phyloP scores from a whole-genome alignment of 495 filamentous ascomycete species.

The Aspergillus cavernicola region DNA sequence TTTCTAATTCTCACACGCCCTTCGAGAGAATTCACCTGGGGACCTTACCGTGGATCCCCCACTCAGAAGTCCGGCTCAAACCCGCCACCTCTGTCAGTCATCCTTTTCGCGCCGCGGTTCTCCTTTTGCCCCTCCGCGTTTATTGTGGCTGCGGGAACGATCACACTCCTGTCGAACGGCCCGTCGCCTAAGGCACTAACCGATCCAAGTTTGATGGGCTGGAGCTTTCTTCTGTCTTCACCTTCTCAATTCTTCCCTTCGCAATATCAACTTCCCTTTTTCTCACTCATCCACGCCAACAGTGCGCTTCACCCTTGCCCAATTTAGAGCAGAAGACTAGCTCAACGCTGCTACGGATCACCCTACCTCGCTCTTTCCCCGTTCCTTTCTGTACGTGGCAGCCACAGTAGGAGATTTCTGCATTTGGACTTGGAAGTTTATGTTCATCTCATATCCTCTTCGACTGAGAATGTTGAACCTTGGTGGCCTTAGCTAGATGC shows the following conservation, averaged over 20 bases:
- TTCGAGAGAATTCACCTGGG: not conserved
- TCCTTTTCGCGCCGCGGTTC: not conserved
- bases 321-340: not conserved
- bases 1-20: not conserved
- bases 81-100: conserved; percentile 4
- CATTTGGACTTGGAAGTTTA: not conserved
- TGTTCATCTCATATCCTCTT: not conserved
- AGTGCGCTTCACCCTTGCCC: not conserved
- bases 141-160: conserved; percentile 2
- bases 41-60: not conserved
- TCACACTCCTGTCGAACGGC: not conserved
- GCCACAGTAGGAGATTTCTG: too few relatives aligned
- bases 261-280: not conserved
- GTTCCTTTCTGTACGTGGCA: not conserved
- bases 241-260: not conserved
- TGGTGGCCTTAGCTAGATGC: conserved; percentile 10
- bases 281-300: not conserved
- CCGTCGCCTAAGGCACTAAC: not conserved
- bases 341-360: not conserved
- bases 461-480: conserved; percentile 8
- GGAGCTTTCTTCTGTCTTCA: not conserved
- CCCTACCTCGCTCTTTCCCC: not conserved
- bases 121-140: not conserved
- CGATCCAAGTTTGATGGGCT: not conserved
- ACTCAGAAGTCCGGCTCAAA: not conserved